Evolutionary conservation across 1,284 basidiomycete species (phyloP), one percentile per base, ranked within the genome.

Genomic region (Thecaphora thlaspeos): DNA sequence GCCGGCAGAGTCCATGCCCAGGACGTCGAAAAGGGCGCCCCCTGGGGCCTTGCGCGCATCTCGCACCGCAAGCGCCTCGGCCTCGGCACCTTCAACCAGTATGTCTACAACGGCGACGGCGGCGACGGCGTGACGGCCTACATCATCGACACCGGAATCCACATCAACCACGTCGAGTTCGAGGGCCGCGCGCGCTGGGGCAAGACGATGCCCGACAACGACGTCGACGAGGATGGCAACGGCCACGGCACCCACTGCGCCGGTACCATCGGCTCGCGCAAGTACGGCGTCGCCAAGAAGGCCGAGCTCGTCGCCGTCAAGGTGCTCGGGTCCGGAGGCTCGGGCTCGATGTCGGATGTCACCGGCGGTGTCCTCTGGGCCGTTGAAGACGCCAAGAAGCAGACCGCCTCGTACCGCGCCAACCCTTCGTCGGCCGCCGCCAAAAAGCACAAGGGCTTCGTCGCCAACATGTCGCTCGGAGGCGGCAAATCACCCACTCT

Each of bases 381-480:
- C 54, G 85, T 88, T 19, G 80, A 82, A 41, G 75, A 84, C 22
- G 89, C 92, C 24, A 79, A 80, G 56, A 84, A 83, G 2, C 79
- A 78, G 28, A 83, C 82, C 21, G 55, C 61, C 14, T 86, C 89
- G 39, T 82, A 81, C 19, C 83, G 83, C 15, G 87, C 91, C 79
- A 78, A 85, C 69, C 83, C 81, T 52, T 81, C 78, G 46, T 84
- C 83, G n/a, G 86, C 87, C 49, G 84, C 83, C 76, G 87, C 87
- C 60, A 69, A 70, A 67, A 82, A 81, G 57, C 87, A 90, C 83
- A 93, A 92, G 82, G 94, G 94, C 36, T 94, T 92, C 37, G 93
- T 97, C 66, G 91, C 90, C 59, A 96, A 94, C 84, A 96, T 98
- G 94, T 90, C 88, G 77, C 87, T 98, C 49, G 94, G 94, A 65